Evolutionary conservation across 345 rosid genomes (phyloP), one percentile per base, ranked within the genome.

Genomic region (Boechera retrofracta): DNA sequence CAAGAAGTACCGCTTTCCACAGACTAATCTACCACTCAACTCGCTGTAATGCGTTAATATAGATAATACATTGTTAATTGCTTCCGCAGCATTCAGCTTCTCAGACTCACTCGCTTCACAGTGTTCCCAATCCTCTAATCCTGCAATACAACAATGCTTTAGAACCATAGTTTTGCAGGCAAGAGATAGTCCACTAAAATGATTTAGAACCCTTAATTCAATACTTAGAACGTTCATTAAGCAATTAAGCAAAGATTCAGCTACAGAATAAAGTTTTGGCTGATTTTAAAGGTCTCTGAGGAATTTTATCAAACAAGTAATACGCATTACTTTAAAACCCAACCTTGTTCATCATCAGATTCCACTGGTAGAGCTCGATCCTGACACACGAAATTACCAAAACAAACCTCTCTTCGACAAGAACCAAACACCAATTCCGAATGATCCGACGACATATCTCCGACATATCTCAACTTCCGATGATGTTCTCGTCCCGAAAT

Each of bases 71-170:
- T 21, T 81, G 74, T 69, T 70, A 70, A 86, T 76, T 63, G 91
- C 93, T 58, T 76, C 75, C 4, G 52, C 79, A 33, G 97, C 97
- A 71, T 41, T 90, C 35, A 66, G 78, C 86, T 85, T 89, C 82
- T 95, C 97, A 0, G 77, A 58, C 45, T 92, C 97, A 62, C 86
- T 88, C 3, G 98, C 94, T 67, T 92, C 93, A 42, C 91, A 92
- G 3, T 80, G 71, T 77, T 87, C 93, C 71, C 89, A 94, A 60
- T 84, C 62, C 63, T 88, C 91, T 56, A 79, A 63, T 35, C 83
- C 94, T 88, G 72, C 67, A 83, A 74, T 21, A 59, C 36, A 57
- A 60, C 64, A 65, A 64, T 16, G 36, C 21, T 41, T 45, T 38
- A 38, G 41, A 38, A 38, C 0, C 10, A 10, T 38, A 38, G 41